Evolutionary conservation across 805 yeast species (phyloP).

Genomic region (Lipomyces chichibuensis): DNA sequence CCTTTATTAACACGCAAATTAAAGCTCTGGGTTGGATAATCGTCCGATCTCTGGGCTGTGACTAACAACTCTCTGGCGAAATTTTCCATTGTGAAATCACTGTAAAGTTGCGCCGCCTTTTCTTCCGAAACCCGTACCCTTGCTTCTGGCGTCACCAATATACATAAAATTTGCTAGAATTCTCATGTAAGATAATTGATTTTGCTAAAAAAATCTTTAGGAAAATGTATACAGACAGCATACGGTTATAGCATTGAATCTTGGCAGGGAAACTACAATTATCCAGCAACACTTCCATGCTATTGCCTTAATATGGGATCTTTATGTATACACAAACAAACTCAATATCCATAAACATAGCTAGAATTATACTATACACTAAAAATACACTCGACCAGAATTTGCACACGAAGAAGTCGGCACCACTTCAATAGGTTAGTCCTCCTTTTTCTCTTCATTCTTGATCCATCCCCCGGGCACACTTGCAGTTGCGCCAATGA

Average conservation of each 20-base stretch:
- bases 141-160: too few relatives aligned
- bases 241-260: too few relatives aligned
- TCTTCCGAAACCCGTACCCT: not conserved
- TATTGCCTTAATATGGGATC: too few relatives aligned
- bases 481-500: not conserved
- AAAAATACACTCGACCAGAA: not conserved
- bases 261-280: too few relatives aligned
- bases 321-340: not conserved
- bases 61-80: not conserved
- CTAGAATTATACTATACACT: not conserved
- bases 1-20: not conserved
- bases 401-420: not conserved
- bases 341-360: not conserved
- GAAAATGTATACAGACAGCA: too few relatives aligned
- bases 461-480: not conserved
- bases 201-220: too few relatives aligned
- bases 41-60: not conserved
- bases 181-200: too few relatives aligned
- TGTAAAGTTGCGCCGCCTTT: not conserved
- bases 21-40: not conserved
- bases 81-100: not conserved
- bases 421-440: not conserved
- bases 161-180: too few relatives aligned
- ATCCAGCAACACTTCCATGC: too few relatives aligned
- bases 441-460: not conserved